Evolutionary conservation across 345 rosid species (phyloP).

Genomic region (Clarkia xantiana): DNA sequence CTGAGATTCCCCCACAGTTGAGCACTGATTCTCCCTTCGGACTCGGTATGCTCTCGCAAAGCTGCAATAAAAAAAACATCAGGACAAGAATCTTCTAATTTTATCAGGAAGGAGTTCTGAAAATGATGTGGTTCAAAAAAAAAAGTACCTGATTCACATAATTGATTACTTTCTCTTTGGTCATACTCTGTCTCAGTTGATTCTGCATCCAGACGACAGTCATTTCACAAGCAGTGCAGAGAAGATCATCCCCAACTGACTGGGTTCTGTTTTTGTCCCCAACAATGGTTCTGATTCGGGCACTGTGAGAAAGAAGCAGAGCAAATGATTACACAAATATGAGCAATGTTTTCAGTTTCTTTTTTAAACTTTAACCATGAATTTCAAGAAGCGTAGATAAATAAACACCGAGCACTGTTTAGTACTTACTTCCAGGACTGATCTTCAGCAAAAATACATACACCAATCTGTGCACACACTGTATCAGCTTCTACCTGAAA

Average conservation of each 20-base stretch:
- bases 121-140: background rate
- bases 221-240: conserved; percentile 54
- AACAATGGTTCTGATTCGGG: conserved; percentile 24
- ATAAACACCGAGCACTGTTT: no score
- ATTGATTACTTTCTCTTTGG: conserved; percentile 38
- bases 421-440: conserved; percentile 21
- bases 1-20: conserved; percentile 29
- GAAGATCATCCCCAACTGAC: conserved; percentile 16
- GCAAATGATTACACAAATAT: no score
- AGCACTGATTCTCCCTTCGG: conserved; percentile 48
- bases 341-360: no score
- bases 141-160: conserved; percentile 38
- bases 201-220: conserved; percentile 53
- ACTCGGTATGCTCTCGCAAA: conserved; percentile 60
- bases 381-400: no score
- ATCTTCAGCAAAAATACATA: conserved; percentile 25
- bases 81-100: background rate
- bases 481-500: conserved; percentile 38
- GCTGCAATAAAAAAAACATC: conserved; percentile 15
- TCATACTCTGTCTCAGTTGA: conserved; percentile 38
- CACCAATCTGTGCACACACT: conserved; percentile 50
- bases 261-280: conserved; percentile 19
- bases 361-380: background rate
- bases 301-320: conserved; percentile 11
- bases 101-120: background rate